A percentile compares a stretch with the other conserved stretches of the same genome.
Conservation (phyloP, 1,284 basidiomycete species). For the Polyporus tsugae region DNA sequence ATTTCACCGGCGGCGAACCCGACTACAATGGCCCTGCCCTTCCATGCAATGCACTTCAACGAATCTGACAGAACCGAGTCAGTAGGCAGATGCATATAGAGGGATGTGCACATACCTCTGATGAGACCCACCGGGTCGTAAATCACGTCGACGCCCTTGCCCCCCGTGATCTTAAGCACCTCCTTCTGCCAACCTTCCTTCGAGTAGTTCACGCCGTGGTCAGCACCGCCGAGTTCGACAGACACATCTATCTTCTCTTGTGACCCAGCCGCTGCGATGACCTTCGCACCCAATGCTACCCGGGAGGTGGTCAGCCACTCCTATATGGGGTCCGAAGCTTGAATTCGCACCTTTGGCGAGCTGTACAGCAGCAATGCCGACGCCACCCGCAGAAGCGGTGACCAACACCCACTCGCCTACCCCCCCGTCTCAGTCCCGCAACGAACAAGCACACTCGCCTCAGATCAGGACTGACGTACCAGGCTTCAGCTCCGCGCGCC, state of each 20-base stretch:
- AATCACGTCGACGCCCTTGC: constrained; percentile 88
- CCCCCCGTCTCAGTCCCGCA: constrained; percentile 10
- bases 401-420: constrained; percentile 90
- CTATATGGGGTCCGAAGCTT: constrained; percentile 4
- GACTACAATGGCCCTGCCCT: constrained; percentile 90
- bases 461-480: constrained; percentile 49
- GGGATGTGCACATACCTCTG: constrained; percentile 50
- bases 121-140: constrained; percentile 91
- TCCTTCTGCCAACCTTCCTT: constrained; percentile 78
- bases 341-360: constrained; percentile 76
- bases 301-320: constrained; percentile 20
- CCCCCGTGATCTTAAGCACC: constrained; percentile 76
- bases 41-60: constrained; percentile 94
- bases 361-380: constrained; percentile 92
- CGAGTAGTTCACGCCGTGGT: constrained; percentile 74
- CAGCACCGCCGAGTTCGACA: constrained; percentile 74
- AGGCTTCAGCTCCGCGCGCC: constrained; percentile 79
- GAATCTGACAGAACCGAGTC: constrained; percentile 55
- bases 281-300: constrained; percentile 76
- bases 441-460: not conserved
- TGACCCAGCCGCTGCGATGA: constrained; percentile 83
- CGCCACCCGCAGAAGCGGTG: constrained; percentile 91
- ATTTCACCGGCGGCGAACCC: constrained; percentile 92
- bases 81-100: constrained; percentile 16
- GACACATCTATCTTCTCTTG: constrained; percentile 74